Percentiles rank a stretch among this genome's conserved stretches.
phyloP scores from a whole-genome alignment of 495 filamentous ascomycete genomes.

The Elasticomyces elasticus region DNA sequence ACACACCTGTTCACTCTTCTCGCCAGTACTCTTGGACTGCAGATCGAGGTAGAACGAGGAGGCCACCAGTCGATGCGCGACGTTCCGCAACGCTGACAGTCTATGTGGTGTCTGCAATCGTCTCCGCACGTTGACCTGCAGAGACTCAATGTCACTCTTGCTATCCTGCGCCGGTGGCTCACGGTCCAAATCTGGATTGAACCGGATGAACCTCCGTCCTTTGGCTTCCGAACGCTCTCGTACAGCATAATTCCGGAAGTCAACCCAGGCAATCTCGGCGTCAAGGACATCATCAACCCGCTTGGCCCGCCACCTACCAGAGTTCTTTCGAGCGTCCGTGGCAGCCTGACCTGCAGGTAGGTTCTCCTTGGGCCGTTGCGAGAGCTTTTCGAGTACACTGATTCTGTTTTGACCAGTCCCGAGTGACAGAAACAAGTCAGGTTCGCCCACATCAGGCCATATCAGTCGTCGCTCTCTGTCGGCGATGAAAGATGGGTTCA shows the following conservation, averaged over 20 bases:
- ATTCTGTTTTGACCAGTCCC: constrained; percentile 29
- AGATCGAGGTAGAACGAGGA: constrained; percentile 21
- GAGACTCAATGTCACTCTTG: constrained; percentile 13
- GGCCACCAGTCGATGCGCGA: constrained; percentile 15
- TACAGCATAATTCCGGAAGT: constrained; percentile 10
- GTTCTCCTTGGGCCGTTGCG: constrained; percentile 5
- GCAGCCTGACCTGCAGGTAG: not conserved
- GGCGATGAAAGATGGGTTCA: constrained; percentile 41
- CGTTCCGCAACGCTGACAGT: constrained; percentile 11
- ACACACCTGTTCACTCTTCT: constrained; percentile 11
- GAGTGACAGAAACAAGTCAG: constrained; percentile 43
- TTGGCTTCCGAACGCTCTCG: constrained; percentile 12
- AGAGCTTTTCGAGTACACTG: constrained; percentile 9
- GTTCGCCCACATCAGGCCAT: constrained; percentile 37
- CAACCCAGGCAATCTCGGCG: constrained; percentile 18
- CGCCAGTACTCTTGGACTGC: constrained; percentile 9
- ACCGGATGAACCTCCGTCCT: constrained; percentile 12
- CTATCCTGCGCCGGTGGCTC: constrained; percentile 19
- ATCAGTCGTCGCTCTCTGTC: constrained; percentile 40
- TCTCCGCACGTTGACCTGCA: constrained; percentile 13
- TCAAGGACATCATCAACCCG: constrained; percentile 14
- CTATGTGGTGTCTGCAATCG: constrained; percentile 14
- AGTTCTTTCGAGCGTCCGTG: constrained; percentile 7
- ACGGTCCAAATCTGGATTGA: constrained; percentile 18
- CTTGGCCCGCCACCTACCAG: constrained; percentile 9